These are phyloP conservation scores for Xylaria sp. DNA, from an alignment of 2,329 filamentous ascomycete species.

Conservation along the genomic window DNA sequence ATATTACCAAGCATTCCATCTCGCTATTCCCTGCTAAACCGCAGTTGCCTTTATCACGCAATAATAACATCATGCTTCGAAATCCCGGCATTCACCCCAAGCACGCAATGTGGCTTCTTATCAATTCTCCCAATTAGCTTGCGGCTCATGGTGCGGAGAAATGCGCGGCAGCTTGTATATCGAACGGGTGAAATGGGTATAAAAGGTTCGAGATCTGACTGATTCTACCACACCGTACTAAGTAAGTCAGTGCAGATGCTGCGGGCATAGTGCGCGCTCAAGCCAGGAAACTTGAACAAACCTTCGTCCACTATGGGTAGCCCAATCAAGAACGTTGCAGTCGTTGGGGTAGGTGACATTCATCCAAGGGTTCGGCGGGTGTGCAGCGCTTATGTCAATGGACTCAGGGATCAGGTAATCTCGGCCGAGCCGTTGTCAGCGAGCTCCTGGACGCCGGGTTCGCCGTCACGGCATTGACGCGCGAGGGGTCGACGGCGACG, in stretches of 20 bases:
- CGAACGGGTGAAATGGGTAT: slow-evolving; percentile 12
- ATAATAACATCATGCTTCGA: slow-evolving; percentile 27
- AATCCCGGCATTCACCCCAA: slow-evolving; percentile 15
- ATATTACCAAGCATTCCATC: neutral
- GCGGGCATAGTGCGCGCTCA: neutral
- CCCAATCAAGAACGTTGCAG: slow-evolving; percentile 42
- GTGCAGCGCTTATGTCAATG: slow-evolving; percentile 17
- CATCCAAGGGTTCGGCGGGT: neutral
- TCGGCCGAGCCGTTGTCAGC: slow-evolving; percentile 45
- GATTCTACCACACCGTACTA: neutral
- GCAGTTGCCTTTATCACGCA: slow-evolving; percentile 23
- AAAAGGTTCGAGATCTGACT: slow-evolving; percentile 14
- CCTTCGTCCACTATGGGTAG: slow-evolving; percentile 33
- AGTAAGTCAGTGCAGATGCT: neutral
- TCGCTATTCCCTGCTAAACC: neutral
- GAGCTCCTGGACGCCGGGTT: slow-evolving; percentile 51
- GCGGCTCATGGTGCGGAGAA: slow-evolving; percentile 11
- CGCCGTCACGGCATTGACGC: slow-evolving; percentile 62
- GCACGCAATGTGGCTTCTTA: slow-evolving; percentile 10
- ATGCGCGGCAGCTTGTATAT: neutral
- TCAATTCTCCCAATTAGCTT: neutral
- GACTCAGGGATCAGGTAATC: slow-evolving; percentile 48
- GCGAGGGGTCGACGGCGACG: slow-evolving; percentile 54
- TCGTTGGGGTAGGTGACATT: slow-evolving; percentile 41
- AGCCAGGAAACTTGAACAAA: neutral